Evolutionary conservation across 768 basidiomycete genomes (phyloP).

Genomic region (Lactifluus rugatus): DNA sequence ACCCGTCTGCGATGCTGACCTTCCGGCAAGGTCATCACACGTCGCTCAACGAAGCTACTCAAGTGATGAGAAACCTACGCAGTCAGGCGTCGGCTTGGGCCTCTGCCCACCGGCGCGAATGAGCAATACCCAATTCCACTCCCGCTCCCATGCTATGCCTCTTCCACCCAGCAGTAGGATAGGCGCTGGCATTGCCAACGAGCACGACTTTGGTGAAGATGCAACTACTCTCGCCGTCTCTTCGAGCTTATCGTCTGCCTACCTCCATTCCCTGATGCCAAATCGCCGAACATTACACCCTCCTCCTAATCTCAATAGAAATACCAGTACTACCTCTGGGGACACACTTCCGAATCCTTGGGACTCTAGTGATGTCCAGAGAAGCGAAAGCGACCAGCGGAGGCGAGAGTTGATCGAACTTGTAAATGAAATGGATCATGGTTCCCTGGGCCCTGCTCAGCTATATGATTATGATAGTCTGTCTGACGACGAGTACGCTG

Average conservation of each 20-base stretch:
- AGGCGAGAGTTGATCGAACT: constrained; percentile 15
- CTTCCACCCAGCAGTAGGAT: not conserved
- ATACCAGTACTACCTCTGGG: not conserved
- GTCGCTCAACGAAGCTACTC: not conserved
- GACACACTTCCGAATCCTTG: constrained; percentile 10
- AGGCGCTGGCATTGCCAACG: not conserved
- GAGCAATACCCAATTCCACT: not conserved
- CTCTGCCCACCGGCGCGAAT: not conserved
- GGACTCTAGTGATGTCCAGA: not conserved
- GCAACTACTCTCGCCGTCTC: not conserved
- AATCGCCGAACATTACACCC: constrained; percentile 1
- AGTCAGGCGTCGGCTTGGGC: constrained; percentile 11
- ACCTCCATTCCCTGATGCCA: constrained; percentile 5
- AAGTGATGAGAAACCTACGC: not conserved
- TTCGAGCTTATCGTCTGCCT: constrained; percentile 5
- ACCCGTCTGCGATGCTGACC: not conserved
- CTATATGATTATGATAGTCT: constrained; percentile 1
- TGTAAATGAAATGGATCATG: constrained; percentile 11
- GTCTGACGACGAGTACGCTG: constrained; percentile 9
- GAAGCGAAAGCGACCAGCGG: constrained; percentile 5
- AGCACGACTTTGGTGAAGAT: constrained; percentile 5
- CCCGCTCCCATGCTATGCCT: not conserved
- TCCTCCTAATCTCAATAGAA: not conserved
- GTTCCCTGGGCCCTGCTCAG: not conserved
- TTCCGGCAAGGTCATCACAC: not conserved